A percentile compares a stretch with the other conserved stretches of the same genome.
These are phyloP conservation scores for Lasiosphaeriaceae sp. DNA, from an alignment of 495 filamentous ascomycete species.

Conservation along the genomic window DNA sequence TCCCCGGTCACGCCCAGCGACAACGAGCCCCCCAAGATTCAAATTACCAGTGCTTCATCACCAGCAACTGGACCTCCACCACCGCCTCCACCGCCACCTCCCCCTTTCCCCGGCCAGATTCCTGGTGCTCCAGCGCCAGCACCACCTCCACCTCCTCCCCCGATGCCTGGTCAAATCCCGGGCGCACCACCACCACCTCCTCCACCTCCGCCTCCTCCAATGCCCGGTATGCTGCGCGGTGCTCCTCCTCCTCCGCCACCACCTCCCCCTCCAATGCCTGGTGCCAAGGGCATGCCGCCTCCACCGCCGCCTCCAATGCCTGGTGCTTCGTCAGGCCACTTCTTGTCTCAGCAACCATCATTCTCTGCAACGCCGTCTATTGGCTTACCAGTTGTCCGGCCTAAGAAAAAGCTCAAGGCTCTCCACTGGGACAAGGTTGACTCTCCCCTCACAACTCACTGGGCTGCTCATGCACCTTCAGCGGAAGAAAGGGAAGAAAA, in stretches of 20 bases:
- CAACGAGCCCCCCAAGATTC: conserved; percentile 46
- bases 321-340: conserved; percentile 50
- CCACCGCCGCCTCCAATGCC: conserved; percentile 55
- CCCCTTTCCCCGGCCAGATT: conserved; percentile 40
- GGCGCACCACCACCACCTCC: conserved; percentile 37
- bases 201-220: conserved; percentile 36
- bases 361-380: conserved; percentile 35
- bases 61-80: conserved; percentile 21
- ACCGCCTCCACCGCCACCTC: conserved; percentile 30
- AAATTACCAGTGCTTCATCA: conserved; percentile 33
- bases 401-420: conserved; percentile 99
- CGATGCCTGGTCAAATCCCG: conserved; percentile 45
- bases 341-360: conserved; percentile 44
- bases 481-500: conserved; percentile 86
- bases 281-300: conserved; percentile 32
- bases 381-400: conserved; percentile 70
- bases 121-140: conserved; percentile 47
- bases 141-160: conserved; percentile 41
- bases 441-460: conserved; percentile 87
- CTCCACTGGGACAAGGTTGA: conserved; percentile 99
- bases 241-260: conserved; percentile 42
- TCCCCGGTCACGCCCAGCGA: conserved; percentile 69
- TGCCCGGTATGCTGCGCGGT: conserved; percentile 30
- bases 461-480: conserved; percentile 82
- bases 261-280: conserved; percentile 40